Evolutionary conservation across 2,329 filamentous ascomycete species (phyloP).

Genomic region (Diplocarpon mali): DNA sequence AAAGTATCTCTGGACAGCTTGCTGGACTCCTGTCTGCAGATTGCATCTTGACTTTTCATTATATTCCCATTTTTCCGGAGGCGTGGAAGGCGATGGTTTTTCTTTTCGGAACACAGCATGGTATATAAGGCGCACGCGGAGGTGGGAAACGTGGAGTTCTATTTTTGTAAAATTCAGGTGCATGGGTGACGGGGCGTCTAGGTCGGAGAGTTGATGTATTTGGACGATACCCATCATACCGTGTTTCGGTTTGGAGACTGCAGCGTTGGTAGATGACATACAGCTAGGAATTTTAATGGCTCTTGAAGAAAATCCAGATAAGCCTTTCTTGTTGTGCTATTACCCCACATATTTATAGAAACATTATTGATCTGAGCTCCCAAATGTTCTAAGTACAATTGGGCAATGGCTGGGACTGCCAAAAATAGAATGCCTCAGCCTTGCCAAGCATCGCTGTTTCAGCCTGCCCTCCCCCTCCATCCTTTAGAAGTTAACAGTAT

Average conservation of each 20-base stretch:
- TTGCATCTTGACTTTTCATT: conserved; percentile 14
- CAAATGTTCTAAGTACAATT: too few relatives aligned
- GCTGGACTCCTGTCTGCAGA: conserved; percentile 31
- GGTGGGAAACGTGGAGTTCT: background rate
- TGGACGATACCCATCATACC: too few relatives aligned
- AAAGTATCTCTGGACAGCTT: conserved; percentile 42
- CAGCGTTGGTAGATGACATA: too few relatives aligned
- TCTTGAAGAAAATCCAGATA: too few relatives aligned
- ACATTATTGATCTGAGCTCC: too few relatives aligned
- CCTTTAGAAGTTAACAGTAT: background rate
- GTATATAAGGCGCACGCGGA: conserved; percentile 11
- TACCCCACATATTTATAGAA: too few relatives aligned
- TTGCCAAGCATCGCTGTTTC: conserved; percentile 6
- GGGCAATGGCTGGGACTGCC: background rate
- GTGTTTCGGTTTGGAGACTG: too few relatives aligned
- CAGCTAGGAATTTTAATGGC: too few relatives aligned
- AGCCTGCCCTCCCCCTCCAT: conserved; percentile 9
- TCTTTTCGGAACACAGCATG: conserved; percentile 12
- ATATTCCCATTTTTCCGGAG: background rate
- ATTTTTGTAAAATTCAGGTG: background rate
- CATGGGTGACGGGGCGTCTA: conserved; percentile 7
- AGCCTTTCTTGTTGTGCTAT: too few relatives aligned
- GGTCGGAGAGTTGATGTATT: too few relatives aligned
- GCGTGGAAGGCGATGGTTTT: conserved; percentile 16
- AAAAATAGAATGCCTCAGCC: conserved; percentile 1